Percentiles rank a stretch among this genome's conserved stretches.
Evolutionary conservation across 2,329 filamentous ascomycete species (phyloP).

Genomic region (Diaporthe vexans): DNA sequence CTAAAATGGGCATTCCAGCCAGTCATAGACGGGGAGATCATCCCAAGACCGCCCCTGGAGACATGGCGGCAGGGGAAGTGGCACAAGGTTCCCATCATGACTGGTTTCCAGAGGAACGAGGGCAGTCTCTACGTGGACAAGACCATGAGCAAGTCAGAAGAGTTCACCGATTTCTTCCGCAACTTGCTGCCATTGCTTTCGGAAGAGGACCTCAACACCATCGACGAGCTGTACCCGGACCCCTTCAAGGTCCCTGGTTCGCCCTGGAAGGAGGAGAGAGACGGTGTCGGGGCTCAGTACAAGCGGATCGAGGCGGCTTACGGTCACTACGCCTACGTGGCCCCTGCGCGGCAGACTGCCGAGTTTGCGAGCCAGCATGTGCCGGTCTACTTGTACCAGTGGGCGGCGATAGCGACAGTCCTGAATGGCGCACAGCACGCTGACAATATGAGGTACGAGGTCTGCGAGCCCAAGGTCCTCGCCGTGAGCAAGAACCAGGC

Average conservation of each 20-base stretch:
- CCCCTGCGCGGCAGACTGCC: constrained; percentile 65
- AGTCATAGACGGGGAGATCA: constrained; percentile 57
- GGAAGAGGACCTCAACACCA: constrained; percentile 51
- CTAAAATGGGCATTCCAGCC: constrained; percentile 67
- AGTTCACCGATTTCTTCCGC: constrained; percentile 56
- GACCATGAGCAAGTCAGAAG: constrained; percentile 49
- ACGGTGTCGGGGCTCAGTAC: constrained; percentile 63
- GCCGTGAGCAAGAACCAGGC: constrained; percentile 55
- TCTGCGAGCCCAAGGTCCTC: constrained; percentile 53
- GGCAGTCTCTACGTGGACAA: constrained; percentile 58
- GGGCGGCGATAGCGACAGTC: constrained; percentile 62
- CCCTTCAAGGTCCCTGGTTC: constrained; percentile 50
- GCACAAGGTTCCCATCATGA: constrained; percentile 56
- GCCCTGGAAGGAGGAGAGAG: constrained; percentile 55
- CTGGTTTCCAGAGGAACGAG: constrained; percentile 60
- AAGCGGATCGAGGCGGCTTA: constrained; percentile 68
- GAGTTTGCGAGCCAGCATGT: constrained; percentile 51
- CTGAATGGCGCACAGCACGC: constrained; percentile 61
- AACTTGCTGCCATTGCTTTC: constrained; percentile 55
- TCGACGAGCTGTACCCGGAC: constrained; percentile 58
- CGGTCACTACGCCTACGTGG: constrained; percentile 67
- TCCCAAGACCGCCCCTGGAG: constrained; percentile 47
- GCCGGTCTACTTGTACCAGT: constrained; percentile 66
- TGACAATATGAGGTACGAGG: constrained; percentile 64
- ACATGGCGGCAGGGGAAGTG: constrained; percentile 47